Base-by-base conservation (phyloP, 1,284 basidiomycete species). In the Jaminaea rosea region DNA sequence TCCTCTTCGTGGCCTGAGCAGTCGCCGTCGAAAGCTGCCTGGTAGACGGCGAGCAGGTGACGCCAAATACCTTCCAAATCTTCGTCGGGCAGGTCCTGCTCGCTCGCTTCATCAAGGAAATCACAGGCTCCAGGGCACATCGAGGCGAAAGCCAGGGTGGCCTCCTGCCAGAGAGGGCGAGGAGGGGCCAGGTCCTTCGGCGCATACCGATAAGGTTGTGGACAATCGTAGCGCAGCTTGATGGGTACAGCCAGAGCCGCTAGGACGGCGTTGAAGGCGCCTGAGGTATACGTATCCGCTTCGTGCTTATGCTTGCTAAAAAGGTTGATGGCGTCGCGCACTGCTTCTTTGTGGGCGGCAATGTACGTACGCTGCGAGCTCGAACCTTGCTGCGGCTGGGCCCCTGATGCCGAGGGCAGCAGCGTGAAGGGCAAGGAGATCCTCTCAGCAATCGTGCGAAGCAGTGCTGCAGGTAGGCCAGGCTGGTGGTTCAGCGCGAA, bases 161-260 rank as follows among this genome's bases (percentile, higher is more conserved):
- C 60, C 1, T 53, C 48, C 23, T 65, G 60, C 65, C 65, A 67
- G 2, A 63, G 47, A 6, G 65, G 60, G 17, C 44, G 50, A 2
- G 50, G 29, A 26, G 44, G 15, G 23, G 39, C 39, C 2, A 4
- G 19, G 4, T 24, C 19, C 19, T 44, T 50, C 11, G 47, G 29
- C 0, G 91, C 80, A 0, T 85, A 77, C n/a, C n/a, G n/a, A n/a
- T n/a, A n/a, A n/a, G n/a, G n/a, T n/a, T n/a, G n/a, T 0, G 92
- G 91, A 70, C 92, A 94, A 42, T 91, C 88, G 63, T 96, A 94
- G 75, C 92, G 93, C 57, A 97, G 78, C 72, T 90, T 90, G 72
- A 96, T 84, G 0, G 92, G 90, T 28, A 93, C 84, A 17, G 52
- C 32, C 10, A 62, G 53, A 39, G 63, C 44, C 21, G 84, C 83